Conservation (phyloP, 108 stramenopile species). For the Cyclotella cryptica region DNA sequence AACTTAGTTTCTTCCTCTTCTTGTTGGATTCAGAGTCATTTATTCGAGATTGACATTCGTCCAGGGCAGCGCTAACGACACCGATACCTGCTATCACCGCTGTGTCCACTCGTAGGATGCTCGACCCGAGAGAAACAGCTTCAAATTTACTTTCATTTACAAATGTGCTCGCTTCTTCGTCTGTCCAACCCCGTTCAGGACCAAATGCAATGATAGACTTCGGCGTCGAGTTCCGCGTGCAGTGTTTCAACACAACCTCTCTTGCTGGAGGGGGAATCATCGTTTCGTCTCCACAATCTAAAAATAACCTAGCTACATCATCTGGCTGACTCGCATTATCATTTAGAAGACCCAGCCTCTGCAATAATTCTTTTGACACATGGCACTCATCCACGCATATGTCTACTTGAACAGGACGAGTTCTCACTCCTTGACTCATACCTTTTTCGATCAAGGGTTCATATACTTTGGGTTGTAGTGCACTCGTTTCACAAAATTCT, state of each 20-base stretch:
- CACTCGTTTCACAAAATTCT: slow-evolving; percentile 37
- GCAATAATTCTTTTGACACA: slow-evolving; percentile 24
- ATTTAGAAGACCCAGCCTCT: slow-evolving; percentile 29
- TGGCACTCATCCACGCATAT: slow-evolving; percentile 35
- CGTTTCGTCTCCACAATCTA: slow-evolving; percentile 64
- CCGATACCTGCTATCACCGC: slow-evolving; percentile 54
- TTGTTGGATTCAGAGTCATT: not conserved
- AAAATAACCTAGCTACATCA: slow-evolving; percentile 41
- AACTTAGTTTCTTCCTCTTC: slow-evolving; percentile 3
- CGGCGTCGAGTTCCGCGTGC: slow-evolving; percentile 15
- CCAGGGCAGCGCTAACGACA: slow-evolving; percentile 54
- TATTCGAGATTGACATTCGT: slow-evolving; percentile 24
- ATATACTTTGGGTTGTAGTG: slow-evolving; percentile 29
- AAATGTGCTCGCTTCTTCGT: slow-evolving; percentile 50
- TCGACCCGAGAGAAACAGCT: slow-evolving; percentile 47
- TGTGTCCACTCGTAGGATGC: slow-evolving; percentile 58
- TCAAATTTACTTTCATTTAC: slow-evolving; percentile 47
- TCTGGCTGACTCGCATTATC: slow-evolving; percentile 2
- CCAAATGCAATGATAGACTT: slow-evolving; percentile 52
- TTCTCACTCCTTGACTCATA: slow-evolving; percentile 61
- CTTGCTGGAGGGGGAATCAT: slow-evolving; percentile 35
- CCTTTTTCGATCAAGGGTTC: slow-evolving; percentile 48
- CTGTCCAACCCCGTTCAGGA: slow-evolving; percentile 62
- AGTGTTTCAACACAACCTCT: slow-evolving; percentile 39
- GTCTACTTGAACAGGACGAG: slow-evolving; percentile 45